Evolutionary conservation across 2,329 filamentous ascomycete species (phyloP).

Genomic region (Graphium sp.): DNA sequence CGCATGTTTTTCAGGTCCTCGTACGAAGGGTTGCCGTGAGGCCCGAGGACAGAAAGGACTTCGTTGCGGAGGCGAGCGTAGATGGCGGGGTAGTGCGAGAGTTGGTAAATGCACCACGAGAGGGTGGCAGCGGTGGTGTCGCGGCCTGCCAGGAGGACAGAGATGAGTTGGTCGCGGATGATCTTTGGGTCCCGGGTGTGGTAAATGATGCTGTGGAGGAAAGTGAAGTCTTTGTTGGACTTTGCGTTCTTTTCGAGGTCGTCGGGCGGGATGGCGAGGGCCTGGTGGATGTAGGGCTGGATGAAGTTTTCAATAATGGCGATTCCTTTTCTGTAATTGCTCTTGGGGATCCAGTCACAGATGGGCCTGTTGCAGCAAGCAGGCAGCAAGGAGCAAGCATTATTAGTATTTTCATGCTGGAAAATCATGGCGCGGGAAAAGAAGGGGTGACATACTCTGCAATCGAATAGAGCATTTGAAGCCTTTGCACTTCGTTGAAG

Average conservation of each 20-base stretch:
- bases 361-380: too few species aligned
- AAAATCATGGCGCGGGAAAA: conserved; percentile 45
- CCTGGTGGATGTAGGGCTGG: conserved; percentile 58
- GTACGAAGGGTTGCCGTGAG: conserved; percentile 49
- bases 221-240: conserved; percentile 57
- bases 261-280: conserved; percentile 49
- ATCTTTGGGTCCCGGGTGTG: conserved; percentile 59
- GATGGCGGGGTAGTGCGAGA: conserved; percentile 52
- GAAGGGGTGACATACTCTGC: too few species aligned
- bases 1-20: conserved; percentile 75
- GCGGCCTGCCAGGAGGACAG: conserved; percentile 66
- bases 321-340: conserved; percentile 45
- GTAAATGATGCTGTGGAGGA: conserved; percentile 68
- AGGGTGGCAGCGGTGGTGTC: conserved; percentile 78
- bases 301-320: conserved; percentile 61
- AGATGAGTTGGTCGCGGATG: conserved; percentile 71
- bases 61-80: conserved; percentile 56
- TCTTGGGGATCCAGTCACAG: conserved; percentile 50
- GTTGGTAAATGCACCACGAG: conserved; percentile 69
- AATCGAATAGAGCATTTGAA: too few species aligned
- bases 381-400: conserved; percentile 43
- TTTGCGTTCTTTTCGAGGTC: conserved; percentile 62
- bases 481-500: conserved; percentile 62
- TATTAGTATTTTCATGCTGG: too few species aligned
- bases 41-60: conserved; percentile 51